Evolutionary conservation across 2,329 filamentous ascomycete genomes (phyloP), one percentile per base, ranked within the genome.

Genomic region (Fusarium sp.): DNA sequence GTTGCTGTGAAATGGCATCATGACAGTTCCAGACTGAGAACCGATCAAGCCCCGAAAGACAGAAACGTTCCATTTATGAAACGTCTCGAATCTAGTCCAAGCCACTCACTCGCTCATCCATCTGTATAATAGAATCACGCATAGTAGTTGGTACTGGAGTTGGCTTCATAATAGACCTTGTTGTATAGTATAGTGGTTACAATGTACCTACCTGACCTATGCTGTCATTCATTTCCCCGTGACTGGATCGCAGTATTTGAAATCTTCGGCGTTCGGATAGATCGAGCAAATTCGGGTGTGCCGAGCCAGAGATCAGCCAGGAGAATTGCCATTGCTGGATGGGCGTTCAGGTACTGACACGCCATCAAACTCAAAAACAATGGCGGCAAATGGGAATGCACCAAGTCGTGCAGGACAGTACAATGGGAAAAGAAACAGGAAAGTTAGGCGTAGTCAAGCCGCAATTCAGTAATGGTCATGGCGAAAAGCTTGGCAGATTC

Each of bases 61-160:
- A 67, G 25, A 50, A 39, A 42, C 30, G 57, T 19, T 66, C 34
- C 43, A 43, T 61, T 55, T 48, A 28, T 48, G 60, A 62, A 58
- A 67, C 57, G 59, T 26, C 39, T n/a, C 34, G 39, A 41, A 45
- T 56, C 45, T 48, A 28, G 31, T 64, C 42, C 30, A 53, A 51
- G 63, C 42, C 49, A 58, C 39, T 51, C 34, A 51, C 23, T 18
- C 42, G 43, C 34, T 37, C 34, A 37, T 37, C 34, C 37, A 52
- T 52, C 45, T 70, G 67, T 70, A 70, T 51, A 28, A 59, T 52
- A 70, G 62, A 52, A 52, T 42, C 23, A 52, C 23, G 13, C 39
- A 39, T 28, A 39, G 42, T 60, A 51, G 28, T 48, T 49, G 37
- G 30, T 65, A 30, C 26, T 48, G 46, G 58, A 59, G 45, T 49